A percentile compares a stretch with the other conserved stretches of the same genome.
phyloP scores from a whole-genome alignment of 106 monocot genomes.

The Hemerocallis citrina region DNA sequence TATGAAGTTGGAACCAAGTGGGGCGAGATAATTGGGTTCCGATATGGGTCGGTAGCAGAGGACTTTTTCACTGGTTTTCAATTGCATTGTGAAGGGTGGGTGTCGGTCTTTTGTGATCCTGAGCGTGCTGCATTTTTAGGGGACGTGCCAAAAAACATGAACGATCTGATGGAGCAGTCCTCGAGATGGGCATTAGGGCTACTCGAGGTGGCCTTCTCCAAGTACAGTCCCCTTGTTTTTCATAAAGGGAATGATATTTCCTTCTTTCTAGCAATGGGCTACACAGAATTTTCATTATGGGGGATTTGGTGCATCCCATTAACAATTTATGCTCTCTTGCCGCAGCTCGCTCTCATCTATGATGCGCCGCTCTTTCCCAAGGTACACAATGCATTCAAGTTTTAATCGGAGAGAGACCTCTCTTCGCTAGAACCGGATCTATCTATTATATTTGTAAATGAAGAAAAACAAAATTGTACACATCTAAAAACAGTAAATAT shows the following conservation, averaged over 20 bases:
- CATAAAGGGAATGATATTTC: conserved; percentile 23
- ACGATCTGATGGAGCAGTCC: conserved; percentile 43
- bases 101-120: conserved; percentile 49
- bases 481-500: too few relatives aligned
- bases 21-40: conserved; percentile 52
- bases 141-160: conserved; percentile 41
- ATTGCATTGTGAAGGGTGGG: conserved; percentile 72
- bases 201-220: conserved; percentile 51
- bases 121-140: conserved; percentile 53
- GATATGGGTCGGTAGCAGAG: conserved; percentile 65
- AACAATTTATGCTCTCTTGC: conserved; percentile 40
- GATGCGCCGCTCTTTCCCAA: conserved; percentile 56
- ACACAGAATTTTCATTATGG: conserved; percentile 34
- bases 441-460: too few relatives aligned
- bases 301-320: conserved; percentile 43
- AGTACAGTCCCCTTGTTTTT: conserved; percentile 37
- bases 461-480: too few relatives aligned
- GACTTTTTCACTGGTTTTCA: conserved; percentile 57
- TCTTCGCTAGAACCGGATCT: too few relatives aligned
- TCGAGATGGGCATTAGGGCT: conserved; percentile 73
- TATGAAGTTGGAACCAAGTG: conserved; percentile 51
- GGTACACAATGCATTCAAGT: too few relatives aligned
- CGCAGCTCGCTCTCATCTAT: conserved; percentile 51
- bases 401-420: too few relatives aligned
- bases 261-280: conserved; percentile 37